phyloP scores from a whole-genome alignment of 805 yeast species.

The Sugiyamaella floridensis region DNA sequence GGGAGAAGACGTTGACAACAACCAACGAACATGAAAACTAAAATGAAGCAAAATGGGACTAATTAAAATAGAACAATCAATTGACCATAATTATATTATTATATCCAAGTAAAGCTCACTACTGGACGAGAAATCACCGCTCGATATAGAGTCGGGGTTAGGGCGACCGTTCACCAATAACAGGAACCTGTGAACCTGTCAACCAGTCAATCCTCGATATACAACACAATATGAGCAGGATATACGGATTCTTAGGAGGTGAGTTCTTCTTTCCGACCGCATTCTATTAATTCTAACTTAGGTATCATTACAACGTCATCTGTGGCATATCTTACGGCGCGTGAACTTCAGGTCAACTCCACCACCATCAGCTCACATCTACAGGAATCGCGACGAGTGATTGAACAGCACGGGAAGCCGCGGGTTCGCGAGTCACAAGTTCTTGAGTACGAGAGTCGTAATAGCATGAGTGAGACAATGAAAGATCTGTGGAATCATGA shows the following conservation, averaged over 20 bases:
- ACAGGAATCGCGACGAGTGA: slow-evolving; percentile 41
- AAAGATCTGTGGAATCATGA: slow-evolving; percentile 79
- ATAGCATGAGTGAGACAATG: slow-evolving; percentile 47
- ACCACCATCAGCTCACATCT: slow-evolving; percentile 42
- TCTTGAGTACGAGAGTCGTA: slow-evolving; percentile 41
- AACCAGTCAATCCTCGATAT: neutral
- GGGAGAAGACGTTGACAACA: too few species aligned
- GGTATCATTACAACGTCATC: slow-evolving; percentile 57
- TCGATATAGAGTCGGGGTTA: too few species aligned
- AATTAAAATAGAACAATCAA: too few species aligned
- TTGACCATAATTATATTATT: too few species aligned
- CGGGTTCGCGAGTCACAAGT: slow-evolving; percentile 40
- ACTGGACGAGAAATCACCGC: too few species aligned
- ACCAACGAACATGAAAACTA: too few species aligned
- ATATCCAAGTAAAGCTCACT: too few species aligned
- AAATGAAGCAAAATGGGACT: too few species aligned
- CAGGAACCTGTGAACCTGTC: neutral
- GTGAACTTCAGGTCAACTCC: slow-evolving; percentile 46
- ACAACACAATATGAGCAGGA: slow-evolving; percentile 14
- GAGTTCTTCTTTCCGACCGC: slow-evolving; percentile 17
- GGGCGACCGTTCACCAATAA: neutral
- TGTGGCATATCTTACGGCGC: slow-evolving; percentile 53
- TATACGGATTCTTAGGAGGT: slow-evolving; percentile 54
- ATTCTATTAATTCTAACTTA: slow-evolving; percentile 10
- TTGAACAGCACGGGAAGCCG: slow-evolving; percentile 48